Conservation (phyloP, 2,329 filamentous ascomycete genomes). For the Pseudopyricularia javanii region DNA sequence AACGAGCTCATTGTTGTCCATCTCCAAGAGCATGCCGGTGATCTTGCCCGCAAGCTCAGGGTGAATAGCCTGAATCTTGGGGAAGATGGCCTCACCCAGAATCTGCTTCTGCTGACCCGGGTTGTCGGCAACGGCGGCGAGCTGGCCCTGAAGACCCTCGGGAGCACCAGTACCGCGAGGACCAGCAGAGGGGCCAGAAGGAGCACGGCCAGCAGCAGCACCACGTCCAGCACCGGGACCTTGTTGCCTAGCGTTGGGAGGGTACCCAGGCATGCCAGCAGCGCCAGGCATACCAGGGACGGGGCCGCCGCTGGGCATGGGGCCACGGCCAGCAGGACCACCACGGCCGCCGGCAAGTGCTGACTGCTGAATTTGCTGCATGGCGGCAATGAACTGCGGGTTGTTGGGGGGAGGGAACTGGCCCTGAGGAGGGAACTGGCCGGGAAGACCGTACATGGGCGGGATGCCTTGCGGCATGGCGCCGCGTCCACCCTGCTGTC, state of each 20-base stretch:
- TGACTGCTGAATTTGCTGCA: conserved; percentile 62
- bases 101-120: conserved; percentile 94
- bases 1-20: conserved; percentile 92
- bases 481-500: conserved; percentile 78
- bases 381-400: conserved; percentile 69
- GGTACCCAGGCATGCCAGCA: conserved; percentile 42
- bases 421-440: conserved; percentile 66
- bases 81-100: conserved; percentile 93
- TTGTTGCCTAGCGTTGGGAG: conserved; percentile 38
- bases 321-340: conserved; percentile 57
- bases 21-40: conserved; percentile 98
- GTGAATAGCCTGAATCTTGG: conserved; percentile 93
- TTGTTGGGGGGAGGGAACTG: conserved; percentile 71
- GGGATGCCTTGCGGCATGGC: conserved; percentile 77
- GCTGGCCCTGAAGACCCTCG: conserved; percentile 41
- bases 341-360: conserved; percentile 46
- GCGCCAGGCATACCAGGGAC: conserved; percentile 43
- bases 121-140: conserved; percentile 31
- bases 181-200: conserved; percentile 30
- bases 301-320: conserved; percentile 26
- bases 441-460: conserved; percentile 72
- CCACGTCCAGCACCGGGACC: conserved; percentile 31
- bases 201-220: conserved; percentile 24
- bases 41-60: conserved; percentile 97
- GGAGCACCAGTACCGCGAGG: conserved; percentile 25